Base-by-base conservation (phyloP, 2,329 filamentous ascomycete species). In the Epichloe bromicola region DNA sequence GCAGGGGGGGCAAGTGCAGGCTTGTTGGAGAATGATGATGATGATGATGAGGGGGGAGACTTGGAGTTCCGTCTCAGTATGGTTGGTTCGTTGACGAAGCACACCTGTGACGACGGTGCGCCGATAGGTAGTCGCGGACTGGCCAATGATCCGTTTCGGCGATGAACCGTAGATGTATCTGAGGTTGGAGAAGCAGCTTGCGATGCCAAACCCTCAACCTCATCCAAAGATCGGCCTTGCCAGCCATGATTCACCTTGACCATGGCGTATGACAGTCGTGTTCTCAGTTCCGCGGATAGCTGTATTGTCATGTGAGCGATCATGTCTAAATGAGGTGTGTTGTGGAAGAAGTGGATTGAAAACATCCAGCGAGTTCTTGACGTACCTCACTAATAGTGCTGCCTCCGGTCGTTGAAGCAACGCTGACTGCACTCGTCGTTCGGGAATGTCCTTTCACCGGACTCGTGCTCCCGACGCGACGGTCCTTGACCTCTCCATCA, bases 231-330 rank as follows among this genome's bases (percentile, higher is more conserved):
- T 56, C 85, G 82, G 47, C 83, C 78, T 67, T 95, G 86, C 85
- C 89, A 93, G 53, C 88, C 88, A 62, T 94, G 83, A 63, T 88
- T 88, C 40, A 96, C 86, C 67, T 95, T 96, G 63, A 94, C 78
- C 78, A 95, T 93, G 56, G 91, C 91, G 66, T 96, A 96, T 6
- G 88, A 88, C 30, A 97, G 76, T 60, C 88, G 85, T 48, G 88
- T 83, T 63, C 84, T 85, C 49, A 97, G 76, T 62, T 91, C 86
- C 50, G 83, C 79, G 40, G 87, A 88, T 50, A 88, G 71, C 85
- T 89, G 64, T 19, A 88, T 63, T 2, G 40, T 36, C 45, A 42
- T 19, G 55, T 57, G 53, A 59, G 55, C 58, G 55, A 56, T 53
- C 4, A n/a, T 37, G 17, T 15, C 15, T 14, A 10, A 34, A 14